phyloP scores from a whole-genome alignment of 257 asterid species.

The Mitragyna speciosa region DNA sequence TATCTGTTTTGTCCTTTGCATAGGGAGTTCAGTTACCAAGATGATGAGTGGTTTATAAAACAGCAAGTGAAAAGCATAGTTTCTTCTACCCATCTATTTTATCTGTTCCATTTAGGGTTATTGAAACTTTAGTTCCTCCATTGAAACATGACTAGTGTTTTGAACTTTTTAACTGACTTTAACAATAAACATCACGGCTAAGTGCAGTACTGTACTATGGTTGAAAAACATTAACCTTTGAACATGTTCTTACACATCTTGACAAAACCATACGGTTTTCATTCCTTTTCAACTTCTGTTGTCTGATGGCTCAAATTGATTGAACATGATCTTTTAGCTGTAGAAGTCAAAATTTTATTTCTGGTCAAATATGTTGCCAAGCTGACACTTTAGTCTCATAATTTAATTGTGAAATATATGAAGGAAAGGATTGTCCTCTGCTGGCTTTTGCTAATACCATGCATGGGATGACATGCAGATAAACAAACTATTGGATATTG shows the following conservation, averaged over 20 bases:
- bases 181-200: background rate
- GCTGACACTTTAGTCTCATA: background rate
- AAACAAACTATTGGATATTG: conserved; percentile 72
- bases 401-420: background rate
- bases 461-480: conserved; percentile 59
- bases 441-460: conserved; percentile 23
- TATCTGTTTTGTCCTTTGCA: too few species aligned
- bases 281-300: background rate
- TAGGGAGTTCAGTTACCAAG: too few species aligned
- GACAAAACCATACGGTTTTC: background rate
- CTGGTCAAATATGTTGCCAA: background rate
- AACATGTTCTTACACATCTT: background rate
- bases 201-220: background rate
- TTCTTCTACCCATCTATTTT: too few species aligned
- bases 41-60: too few species aligned
- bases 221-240: background rate
- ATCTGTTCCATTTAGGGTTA: too few species aligned
- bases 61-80: too few species aligned
- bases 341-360: background rate
- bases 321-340: background rate
- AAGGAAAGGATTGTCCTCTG: background rate
- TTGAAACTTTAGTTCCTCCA: too few species aligned
- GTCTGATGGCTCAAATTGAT: background rate
- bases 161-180: too few species aligned
- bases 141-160: too few species aligned